phyloP scores from a whole-genome alignment of 2,329 filamentous ascomycete genomes.

The Alternaria dauci region DNA sequence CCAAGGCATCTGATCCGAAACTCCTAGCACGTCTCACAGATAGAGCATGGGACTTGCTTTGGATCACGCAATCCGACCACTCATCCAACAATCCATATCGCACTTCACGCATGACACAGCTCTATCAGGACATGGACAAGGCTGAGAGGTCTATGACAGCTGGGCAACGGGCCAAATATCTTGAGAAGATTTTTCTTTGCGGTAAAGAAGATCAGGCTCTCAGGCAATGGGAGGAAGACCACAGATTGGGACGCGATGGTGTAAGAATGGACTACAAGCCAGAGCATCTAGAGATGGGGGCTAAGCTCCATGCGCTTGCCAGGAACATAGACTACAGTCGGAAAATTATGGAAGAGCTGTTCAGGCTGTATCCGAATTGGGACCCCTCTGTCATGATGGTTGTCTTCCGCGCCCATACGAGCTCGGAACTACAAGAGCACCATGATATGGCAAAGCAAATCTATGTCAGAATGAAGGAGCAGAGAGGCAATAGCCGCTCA shows the following conservation, averaged over 20 bases:
- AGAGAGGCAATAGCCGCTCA: conserved; percentile 66
- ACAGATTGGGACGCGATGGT: conserved; percentile 8
- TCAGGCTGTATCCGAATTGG: conserved; percentile 55
- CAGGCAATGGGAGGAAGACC: conserved; percentile 42
- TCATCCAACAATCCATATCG: conserved; percentile 24
- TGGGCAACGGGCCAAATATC: conserved; percentile 30
- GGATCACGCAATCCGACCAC: conserved; percentile 34
- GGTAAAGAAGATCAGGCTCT: conserved; percentile 41
- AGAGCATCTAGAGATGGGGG: conserved; percentile 68
- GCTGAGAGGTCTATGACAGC: conserved; percentile 26
- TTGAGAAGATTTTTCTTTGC: conserved; percentile 40
- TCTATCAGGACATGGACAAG: conserved; percentile 42
- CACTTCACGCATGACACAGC: conserved; percentile 27
- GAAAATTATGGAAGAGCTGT: conserved; percentile 63
- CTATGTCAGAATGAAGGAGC: conserved; percentile 65
- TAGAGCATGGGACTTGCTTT: conserved; percentile 48
- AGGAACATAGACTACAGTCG: conserved; percentile 69
- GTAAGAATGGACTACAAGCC: conserved; percentile 37
- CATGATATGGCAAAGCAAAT: conserved; percentile 61
- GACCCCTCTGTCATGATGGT: conserved; percentile 69
- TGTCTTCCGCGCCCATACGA: conserved; percentile 73
- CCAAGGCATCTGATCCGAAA: conserved; percentile 27
- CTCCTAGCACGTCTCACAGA: conserved; percentile 32
- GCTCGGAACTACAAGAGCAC: conserved; percentile 51
- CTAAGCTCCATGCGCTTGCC: conserved; percentile 68